These are phyloP conservation scores for Tulasnella sp. DNA, from an alignment of 768 basidiomycete genomes.

Conservation along the genomic window DNA sequence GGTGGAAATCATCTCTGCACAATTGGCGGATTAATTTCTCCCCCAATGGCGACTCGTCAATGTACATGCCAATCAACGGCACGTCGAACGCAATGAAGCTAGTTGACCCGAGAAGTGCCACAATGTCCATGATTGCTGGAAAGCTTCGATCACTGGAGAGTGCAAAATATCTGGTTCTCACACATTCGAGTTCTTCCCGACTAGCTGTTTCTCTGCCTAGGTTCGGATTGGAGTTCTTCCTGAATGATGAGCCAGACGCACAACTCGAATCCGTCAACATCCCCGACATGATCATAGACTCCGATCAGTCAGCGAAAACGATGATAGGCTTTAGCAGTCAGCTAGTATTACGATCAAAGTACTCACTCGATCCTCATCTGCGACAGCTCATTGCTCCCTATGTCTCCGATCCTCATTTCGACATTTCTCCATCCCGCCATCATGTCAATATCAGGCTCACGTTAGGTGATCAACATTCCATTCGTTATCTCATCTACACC, in stretches of 20 bases:
- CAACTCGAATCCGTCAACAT: constrained; percentile 33
- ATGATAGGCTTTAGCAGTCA: constrained; percentile 33
- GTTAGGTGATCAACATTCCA: constrained; percentile 16
- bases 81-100: too few species aligned
- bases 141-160: constrained; percentile 28
- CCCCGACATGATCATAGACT: constrained; percentile 33
- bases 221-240: constrained; percentile 29
- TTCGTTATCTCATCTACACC: constrained; percentile 24
- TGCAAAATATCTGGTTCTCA: neutral
- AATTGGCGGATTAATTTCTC: neutral
- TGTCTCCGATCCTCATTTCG: constrained; percentile 29
- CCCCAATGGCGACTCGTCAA: neutral
- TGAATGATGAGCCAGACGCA: constrained; percentile 25
- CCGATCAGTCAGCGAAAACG: constrained; percentile 31
- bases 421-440: constrained; percentile 17
- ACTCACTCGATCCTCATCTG: constrained; percentile 19
- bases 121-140: constrained; percentile 26
- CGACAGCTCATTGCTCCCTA: neutral
- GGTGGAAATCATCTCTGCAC: neutral
- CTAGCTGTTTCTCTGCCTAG: constrained; percentile 27
- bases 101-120: constrained; percentile 8
- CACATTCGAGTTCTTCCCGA: neutral
- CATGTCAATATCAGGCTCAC: constrained; percentile 19
- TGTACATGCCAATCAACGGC: constrained; percentile 13
- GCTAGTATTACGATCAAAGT: constrained; percentile 32